Evolutionary conservation across 2,329 filamentous ascomycete genomes (phyloP).

Genomic region (Pyrenochaeta sp.): DNA sequence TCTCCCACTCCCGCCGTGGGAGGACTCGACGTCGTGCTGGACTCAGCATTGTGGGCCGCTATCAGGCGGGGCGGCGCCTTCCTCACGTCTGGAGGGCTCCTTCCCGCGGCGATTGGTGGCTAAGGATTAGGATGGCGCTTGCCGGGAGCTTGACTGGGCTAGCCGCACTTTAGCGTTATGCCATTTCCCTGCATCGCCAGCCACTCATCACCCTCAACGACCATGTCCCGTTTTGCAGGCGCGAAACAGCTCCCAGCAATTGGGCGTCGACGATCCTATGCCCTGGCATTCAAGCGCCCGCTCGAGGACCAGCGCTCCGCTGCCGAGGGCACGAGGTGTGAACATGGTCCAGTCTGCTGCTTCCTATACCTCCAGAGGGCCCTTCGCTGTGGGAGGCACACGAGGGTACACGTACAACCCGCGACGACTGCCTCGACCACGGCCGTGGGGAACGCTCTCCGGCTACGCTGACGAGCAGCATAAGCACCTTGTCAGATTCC

Average conservation of each 20-base stretch:
- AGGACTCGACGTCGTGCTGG: constrained; percentile 28
- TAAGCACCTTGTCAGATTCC: constrained; percentile 37
- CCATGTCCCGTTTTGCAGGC: constrained; percentile 39
- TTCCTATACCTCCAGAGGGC: constrained; percentile 14
- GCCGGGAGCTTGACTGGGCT: constrained; percentile 29
- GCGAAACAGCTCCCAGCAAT: constrained; percentile 41
- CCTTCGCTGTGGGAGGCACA: constrained; percentile 22
- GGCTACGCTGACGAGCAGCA: constrained; percentile 30
- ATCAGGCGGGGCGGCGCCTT: constrained; percentile 30
- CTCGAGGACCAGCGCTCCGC: constrained; percentile 26
- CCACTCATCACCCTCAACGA: constrained; percentile 36
- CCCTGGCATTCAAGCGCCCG: constrained; percentile 27
- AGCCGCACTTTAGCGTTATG: constrained; percentile 29
- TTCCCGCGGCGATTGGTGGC: constrained; percentile 30
- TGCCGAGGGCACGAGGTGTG: constrained; percentile 29
- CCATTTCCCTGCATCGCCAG: constrained; percentile 26
- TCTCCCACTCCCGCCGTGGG: not conserved
- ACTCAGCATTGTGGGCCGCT: constrained; percentile 16
- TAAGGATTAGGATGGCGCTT: constrained; percentile 24
- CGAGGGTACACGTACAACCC: constrained; percentile 25
- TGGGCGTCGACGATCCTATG: constrained; percentile 27
- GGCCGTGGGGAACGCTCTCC: constrained; percentile 8
- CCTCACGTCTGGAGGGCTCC: constrained; percentile 18
- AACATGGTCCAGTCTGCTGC: constrained; percentile 22
- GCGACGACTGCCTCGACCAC: constrained; percentile 21